Evolutionary conservation across 116 monocot genomes (phyloP), one percentile per base, ranked within the genome.

Genomic region (Cymodocea nodosa): DNA sequence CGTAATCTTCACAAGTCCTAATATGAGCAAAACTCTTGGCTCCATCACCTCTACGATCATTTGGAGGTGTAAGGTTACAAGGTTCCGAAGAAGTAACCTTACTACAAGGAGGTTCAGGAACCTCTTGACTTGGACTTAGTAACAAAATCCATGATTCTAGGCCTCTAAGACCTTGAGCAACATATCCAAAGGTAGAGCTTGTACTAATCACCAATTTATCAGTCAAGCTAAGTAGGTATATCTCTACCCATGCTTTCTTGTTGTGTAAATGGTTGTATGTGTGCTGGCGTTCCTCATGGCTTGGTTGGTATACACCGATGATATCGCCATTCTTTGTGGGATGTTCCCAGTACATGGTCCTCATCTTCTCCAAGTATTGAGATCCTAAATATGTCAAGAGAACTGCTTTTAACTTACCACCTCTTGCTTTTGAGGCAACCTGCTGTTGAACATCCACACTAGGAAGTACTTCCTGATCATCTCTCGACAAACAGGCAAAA

Each of bases 141-240:
- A 67, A 62, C 52, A 84, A 14, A 37, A 88, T 79, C 88, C 84
- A 88, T 13, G 88, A 79, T 23, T 63, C 79, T 39, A 81, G 0
- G 5, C 84, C 81, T 44, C 76, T 76, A 5, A 88, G 75, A 6
- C 81, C 84, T 37, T 79, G 81, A 4, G 81, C 79, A 5, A 79
- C 81, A 25, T 88, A 88, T 0, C 88, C 88, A 53, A 88, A 88
- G 2, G 88, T 88, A 19, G 88, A 88, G 63, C 62, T 68, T 0
- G 84, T 37, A 39, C 79, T 84, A n/a, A 76, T 81, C 5, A 88
- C 72, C 35, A 88, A 56, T n/a, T 58, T 60, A 23, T 84, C 87
- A 11, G 71, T 69, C 34, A 81, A 64, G 57, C 87, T 87, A 23
- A 87, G 67, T n/a, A 88, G 70, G 36, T 79, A 81, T 35, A 88